A percentile compares a stretch with the other conserved stretches of the same genome.
Evolutionary conservation across 805 yeast species (phyloP).

Genomic region (Saccharomycopsis lassenensis): DNA sequence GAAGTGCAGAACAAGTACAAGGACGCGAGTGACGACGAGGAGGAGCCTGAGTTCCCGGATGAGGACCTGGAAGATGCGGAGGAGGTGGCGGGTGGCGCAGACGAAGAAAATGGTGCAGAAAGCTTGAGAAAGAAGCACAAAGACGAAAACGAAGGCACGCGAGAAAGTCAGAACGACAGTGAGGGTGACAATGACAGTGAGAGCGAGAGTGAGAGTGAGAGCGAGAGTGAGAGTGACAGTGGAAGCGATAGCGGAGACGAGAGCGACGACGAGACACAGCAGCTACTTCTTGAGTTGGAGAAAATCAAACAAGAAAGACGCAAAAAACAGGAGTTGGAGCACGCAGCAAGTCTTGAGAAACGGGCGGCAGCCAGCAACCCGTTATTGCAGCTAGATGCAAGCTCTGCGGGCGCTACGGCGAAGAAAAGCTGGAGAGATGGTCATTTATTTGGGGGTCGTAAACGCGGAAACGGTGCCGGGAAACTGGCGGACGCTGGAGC

Average conservation of each 20-base stretch:
- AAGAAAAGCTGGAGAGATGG: conserved; percentile 1
- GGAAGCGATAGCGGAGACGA: neutral
- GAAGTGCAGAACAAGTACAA: too few species aligned
- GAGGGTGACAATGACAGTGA: neutral
- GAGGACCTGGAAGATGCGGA: neutral
- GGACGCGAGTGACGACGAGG: too few species aligned
- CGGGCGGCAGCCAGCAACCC: neutral
- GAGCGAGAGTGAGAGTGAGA: too few species aligned
- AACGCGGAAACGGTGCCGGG: neutral
- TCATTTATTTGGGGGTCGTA: neutral
- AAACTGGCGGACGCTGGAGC: neutral
- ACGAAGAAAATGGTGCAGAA: too few species aligned
- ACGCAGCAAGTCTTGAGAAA: too few species aligned
- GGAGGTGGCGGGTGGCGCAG: conserved; percentile 1
- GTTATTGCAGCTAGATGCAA: conserved; percentile 1
- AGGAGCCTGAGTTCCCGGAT: too few species aligned
- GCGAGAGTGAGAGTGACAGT: neutral
- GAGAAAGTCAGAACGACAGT: neutral
- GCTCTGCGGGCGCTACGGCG: too few species aligned
- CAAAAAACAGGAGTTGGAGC: neutral
- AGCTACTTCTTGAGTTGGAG: conserved; percentile 3
- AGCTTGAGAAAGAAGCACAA: too few species aligned
- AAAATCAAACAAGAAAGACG: conserved; percentile 4
- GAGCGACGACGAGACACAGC: conserved; percentile 4
- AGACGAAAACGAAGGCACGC: too few species aligned